These are phyloP conservation scores for Isabelozyma heimii DNA, from an alignment of 805 yeast species.

Conservation along the genomic window DNA sequence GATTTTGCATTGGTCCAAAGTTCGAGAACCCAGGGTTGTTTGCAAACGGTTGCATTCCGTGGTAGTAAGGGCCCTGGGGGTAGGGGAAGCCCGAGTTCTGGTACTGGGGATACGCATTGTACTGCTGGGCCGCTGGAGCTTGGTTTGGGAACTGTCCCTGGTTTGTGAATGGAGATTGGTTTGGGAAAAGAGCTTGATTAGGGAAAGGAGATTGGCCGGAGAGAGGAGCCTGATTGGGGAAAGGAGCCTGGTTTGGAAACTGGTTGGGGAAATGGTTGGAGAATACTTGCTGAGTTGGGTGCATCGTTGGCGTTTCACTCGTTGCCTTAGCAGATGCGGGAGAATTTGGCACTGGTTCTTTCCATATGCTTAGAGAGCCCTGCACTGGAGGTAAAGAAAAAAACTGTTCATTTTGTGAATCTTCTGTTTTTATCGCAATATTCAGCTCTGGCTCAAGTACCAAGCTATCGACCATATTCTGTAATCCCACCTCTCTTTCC, in stretches of 20 bases:
- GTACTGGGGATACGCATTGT: not conserved
- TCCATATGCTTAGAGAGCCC: not conserved
- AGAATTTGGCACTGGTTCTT: not conserved
- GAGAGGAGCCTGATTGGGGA: too few species aligned
- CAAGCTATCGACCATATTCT: slow-evolving; percentile 16
- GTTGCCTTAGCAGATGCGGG: not conserved
- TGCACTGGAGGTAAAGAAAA: slow-evolving; percentile 3
- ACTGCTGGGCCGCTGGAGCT: not conserved
- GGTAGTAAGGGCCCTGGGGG: not conserved
- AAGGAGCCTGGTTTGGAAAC: too few species aligned
- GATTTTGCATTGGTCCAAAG: not conserved
- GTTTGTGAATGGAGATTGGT: too few species aligned
- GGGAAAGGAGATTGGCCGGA: too few species aligned
- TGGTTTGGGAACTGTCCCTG: too few species aligned
- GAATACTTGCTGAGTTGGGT: not conserved
- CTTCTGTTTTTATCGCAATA: not conserved
- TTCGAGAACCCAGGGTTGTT: not conserved
- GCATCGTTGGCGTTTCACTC: too few species aligned
- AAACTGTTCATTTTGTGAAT: not conserved
- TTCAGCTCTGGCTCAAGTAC: slow-evolving; percentile 6
- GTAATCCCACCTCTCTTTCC: slow-evolving; percentile 1
- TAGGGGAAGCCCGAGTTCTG: not conserved
- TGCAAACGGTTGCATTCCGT: not conserved
- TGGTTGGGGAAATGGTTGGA: too few species aligned
- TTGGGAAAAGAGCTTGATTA: too few species aligned